Conservation (phyloP, 352 stramenopile genomes). For the Lagenidium giganteum region DNA sequence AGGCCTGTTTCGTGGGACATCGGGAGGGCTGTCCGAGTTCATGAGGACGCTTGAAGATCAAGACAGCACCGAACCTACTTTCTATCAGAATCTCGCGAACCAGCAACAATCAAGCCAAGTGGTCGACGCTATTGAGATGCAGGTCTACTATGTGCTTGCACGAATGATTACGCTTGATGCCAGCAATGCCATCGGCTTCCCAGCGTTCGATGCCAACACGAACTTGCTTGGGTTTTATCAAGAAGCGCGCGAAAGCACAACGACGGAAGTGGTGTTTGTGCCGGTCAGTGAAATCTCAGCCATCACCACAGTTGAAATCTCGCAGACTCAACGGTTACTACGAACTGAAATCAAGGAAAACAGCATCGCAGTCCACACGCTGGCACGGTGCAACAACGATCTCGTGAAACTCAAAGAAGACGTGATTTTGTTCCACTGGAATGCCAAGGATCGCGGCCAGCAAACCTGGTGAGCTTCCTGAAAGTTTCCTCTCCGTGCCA, state of each 20-base stretch:
- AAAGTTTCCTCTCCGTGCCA: too few relatives aligned
- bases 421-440: slow-evolving; percentile 84
- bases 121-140: slow-evolving; percentile 66
- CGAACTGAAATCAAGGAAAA: slow-evolving; percentile 68
- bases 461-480: too few relatives aligned
- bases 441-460: slow-evolving; percentile 72
- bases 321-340: slow-evolving; percentile 59
- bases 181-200: slow-evolving; percentile 71
- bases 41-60: slow-evolving; percentile 75
- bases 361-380: slow-evolving; percentile 61
- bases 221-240: slow-evolving; percentile 82
- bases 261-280: slow-evolving; percentile 79
- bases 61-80: slow-evolving; percentile 47
- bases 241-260: slow-evolving; percentile 62
- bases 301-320: slow-evolving; percentile 66
- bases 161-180: slow-evolving; percentile 69
- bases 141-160: slow-evolving; percentile 78
- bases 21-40: slow-evolving; percentile 68
- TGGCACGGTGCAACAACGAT: slow-evolving; percentile 74
- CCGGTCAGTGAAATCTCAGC: slow-evolving; percentile 67
- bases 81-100: slow-evolving; percentile 54
- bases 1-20: slow-evolving; percentile 69
- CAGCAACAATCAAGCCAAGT: slow-evolving; percentile 35
- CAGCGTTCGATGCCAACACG: slow-evolving; percentile 61
- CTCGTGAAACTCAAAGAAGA: slow-evolving; percentile 83